Percentiles rank a stretch among this genome's conserved stretches.
Evolutionary conservation across 2,329 filamentous ascomycete genomes (phyloP).

Genomic region (Dendrostoma leiphaemia): DNA sequence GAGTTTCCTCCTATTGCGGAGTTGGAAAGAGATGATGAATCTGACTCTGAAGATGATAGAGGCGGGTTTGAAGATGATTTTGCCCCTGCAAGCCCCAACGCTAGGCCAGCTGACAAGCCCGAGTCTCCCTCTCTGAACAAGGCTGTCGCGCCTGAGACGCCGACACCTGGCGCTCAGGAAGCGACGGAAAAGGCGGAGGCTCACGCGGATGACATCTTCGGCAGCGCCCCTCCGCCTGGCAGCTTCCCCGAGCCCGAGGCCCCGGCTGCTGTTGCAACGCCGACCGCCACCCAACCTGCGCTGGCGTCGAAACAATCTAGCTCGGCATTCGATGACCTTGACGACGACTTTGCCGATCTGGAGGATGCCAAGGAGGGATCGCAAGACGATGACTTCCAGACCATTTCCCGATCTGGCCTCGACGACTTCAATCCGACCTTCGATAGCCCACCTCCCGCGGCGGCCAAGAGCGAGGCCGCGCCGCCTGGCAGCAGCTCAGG

Average conservation of each 20-base stretch:
- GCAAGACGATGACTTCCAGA: constrained; percentile 77
- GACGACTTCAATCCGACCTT: constrained; percentile 83
- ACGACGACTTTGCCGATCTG: constrained; percentile 78
- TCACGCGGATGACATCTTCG: constrained; percentile 40
- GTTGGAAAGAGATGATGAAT: constrained; percentile 78
- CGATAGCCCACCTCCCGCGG: constrained; percentile 62
- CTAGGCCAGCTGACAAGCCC: constrained; percentile 29
- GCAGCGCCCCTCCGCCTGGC: constrained; percentile 26
- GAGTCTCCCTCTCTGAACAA: constrained; percentile 28
- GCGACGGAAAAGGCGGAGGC: constrained; percentile 16
- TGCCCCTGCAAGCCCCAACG: constrained; percentile 57
- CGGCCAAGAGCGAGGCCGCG: constrained; percentile 53
- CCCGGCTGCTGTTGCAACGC: constrained; percentile 32
- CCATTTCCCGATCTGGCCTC: constrained; percentile 65
- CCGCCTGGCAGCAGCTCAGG: constrained; percentile 20
- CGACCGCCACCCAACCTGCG: constrained; percentile 27
- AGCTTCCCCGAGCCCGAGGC: constrained; percentile 16
- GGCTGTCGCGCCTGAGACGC: constrained; percentile 27
- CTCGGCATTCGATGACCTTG: constrained; percentile 70
- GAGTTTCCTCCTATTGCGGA: constrained; percentile 96
- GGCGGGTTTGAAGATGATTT: constrained; percentile 96
- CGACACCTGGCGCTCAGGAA: constrained; percentile 10
- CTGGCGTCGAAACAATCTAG: constrained; percentile 35
- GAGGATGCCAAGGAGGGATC: constrained; percentile 81
- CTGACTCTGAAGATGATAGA: constrained; percentile 72